Evolutionary conservation across 345 rosid species (phyloP).

Genomic region (Ceriops zippeliana): DNA sequence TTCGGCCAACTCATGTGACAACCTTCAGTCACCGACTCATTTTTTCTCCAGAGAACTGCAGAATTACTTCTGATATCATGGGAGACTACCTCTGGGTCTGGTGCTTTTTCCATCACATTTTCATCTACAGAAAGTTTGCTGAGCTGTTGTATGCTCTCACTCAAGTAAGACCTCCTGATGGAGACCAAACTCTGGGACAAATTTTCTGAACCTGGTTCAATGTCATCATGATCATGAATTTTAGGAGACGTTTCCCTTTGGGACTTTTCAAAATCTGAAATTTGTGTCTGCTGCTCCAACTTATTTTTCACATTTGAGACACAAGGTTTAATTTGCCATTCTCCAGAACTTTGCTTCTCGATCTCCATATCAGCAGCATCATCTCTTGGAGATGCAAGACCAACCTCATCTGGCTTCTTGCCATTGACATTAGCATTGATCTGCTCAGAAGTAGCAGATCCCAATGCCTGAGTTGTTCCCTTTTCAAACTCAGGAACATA

Average conservation of each 20-base stretch:
- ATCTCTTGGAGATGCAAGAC: conserved; percentile 33
- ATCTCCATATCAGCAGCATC: conserved; percentile 59
- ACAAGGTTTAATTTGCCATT: conserved; percentile 29
- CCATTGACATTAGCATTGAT: conserved; percentile 44
- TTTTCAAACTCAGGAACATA: conserved; percentile 62
- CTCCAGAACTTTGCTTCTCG: conserved; percentile 48
- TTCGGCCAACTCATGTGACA: conserved; percentile 92
- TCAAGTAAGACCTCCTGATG: conserved; percentile 42
- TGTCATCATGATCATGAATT: conserved; percentile 29
- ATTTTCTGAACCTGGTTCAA: conserved; percentile 29
- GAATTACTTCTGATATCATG: conserved; percentile 41
- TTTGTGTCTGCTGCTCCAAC: conserved; percentile 37
- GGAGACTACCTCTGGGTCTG: conserved; percentile 43
- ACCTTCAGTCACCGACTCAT: conserved; percentile 63
- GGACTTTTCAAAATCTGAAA: conserved; percentile 36
- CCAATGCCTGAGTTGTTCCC: conserved; percentile 83
- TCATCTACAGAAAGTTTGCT: conserved; percentile 46
- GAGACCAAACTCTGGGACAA: conserved; percentile 50
- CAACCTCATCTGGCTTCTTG: conserved; percentile 47
- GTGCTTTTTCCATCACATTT: conserved; percentile 33
- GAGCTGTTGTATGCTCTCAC: conserved; percentile 38
- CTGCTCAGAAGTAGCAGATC: conserved; percentile 89
- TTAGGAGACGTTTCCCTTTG: conserved; percentile 33
- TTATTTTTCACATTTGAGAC: conserved; percentile 33
- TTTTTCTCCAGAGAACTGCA: conserved; percentile 68